A percentile compares a stretch with the other conserved stretches of the same genome.
Evolutionary conservation across 1,139 yeast genomes (phyloP).

Genomic region (Taiozyma sp.): DNA sequence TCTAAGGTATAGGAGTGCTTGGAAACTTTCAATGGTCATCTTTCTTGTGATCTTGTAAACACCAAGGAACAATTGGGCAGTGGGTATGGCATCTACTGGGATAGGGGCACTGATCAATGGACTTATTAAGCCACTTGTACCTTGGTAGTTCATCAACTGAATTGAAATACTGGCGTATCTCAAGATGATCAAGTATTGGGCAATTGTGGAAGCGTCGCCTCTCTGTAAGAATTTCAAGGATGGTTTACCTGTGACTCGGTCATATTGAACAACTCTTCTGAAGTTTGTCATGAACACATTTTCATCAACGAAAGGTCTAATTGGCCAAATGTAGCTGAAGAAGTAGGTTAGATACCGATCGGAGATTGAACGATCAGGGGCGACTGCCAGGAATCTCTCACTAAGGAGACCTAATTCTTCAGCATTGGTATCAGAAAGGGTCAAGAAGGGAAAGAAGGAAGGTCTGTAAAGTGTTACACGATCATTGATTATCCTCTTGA

Average conservation of each 20-base stretch:
- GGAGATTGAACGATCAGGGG: constrained; percentile 30
- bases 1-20: constrained; percentile 11
- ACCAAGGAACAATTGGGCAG: constrained; percentile 13
- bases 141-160: constrained; percentile 4
- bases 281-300: constrained; percentile 18
- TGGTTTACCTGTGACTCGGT: not conserved
- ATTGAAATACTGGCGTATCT: constrained; percentile 31
- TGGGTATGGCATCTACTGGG: constrained; percentile 6
- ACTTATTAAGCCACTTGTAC: not conserved
- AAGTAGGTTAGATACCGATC: constrained; percentile 30
- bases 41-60: constrained; percentile 13
- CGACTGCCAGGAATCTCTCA: constrained; percentile 14
- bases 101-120: not conserved
- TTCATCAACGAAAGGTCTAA: constrained; percentile 41
- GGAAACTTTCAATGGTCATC: constrained; percentile 12
- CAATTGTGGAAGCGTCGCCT: constrained; percentile 35
- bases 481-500: constrained; percentile 9
- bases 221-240: constrained; percentile 19
- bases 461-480: constrained; percentile 6
- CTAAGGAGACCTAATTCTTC: not conserved
- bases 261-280: constrained; percentile 6
- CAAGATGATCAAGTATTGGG: constrained; percentile 36
- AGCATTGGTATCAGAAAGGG: constrained; percentile 3
- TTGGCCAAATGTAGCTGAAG: constrained; percentile 36
- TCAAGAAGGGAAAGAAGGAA: constrained; percentile 2